Evolutionary conservation across 257 asterid species (phyloP), one percentile per base, ranked within the genome.

Genomic region (Gynochthodes officinalis): DNA sequence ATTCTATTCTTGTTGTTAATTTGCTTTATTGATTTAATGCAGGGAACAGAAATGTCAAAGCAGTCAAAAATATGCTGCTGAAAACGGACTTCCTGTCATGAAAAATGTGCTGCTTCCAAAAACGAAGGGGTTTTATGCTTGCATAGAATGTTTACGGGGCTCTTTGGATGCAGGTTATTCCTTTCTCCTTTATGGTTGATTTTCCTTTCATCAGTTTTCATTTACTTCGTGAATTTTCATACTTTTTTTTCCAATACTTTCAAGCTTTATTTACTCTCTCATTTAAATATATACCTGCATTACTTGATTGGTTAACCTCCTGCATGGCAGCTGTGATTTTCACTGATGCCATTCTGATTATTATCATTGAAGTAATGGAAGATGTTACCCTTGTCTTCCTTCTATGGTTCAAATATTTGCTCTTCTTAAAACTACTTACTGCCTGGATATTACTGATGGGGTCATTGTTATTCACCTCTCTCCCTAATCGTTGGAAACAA

Each of bases 21-120:
- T 44, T 82, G 61, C 32, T 67, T 78, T 65, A 58, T 53, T 66
- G 39, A 72, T 62, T 48, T 62, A 19, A 19, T 79, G 81, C 95
- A 93, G 98, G 67, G 98, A 90, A 83, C 88, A 90, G 63, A 93
- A 93, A 88, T 87, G 93, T 78, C 39, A 72, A n/a, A 87, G 90
- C 12, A 86, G 90, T 83, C 88, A 90, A 83, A 85, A 84, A 67
- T 86, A 84, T 82, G 98, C 98, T 76, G 79, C 90, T 59, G 97
- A 90, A 80, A 83, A 86, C 37, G 95, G 95, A 57, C 82, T 87
- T 48, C 98, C 98, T 49, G 62, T 89, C 70, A 74, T 93, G 84
- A 86, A 87, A 85, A 85, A 90, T 32, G 97, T 93, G 77, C 84
- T 93, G 71, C 92, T 90, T 73, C 98, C 98, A 1, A 93, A 93